Conservation (phyloP, 2,329 filamentous ascomycete genomes). For the Diaporthe eres region DNA sequence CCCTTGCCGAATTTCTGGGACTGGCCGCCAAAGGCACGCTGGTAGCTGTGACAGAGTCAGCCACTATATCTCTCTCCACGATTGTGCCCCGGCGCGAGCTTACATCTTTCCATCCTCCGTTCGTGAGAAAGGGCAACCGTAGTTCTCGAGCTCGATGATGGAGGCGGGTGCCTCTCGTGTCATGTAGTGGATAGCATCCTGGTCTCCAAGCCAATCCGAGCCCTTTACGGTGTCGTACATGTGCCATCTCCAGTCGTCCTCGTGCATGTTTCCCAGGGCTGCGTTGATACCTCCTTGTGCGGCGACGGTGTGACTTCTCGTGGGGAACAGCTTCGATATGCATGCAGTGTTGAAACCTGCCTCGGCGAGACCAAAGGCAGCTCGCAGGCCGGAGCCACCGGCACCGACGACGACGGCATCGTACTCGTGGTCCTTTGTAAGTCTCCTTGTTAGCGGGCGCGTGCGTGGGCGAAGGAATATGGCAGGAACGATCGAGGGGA, state of each 20-base stretch:
- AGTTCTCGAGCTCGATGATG: conserved; percentile 96
- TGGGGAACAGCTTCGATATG: conserved; percentile 90
- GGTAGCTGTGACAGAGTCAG: conserved; percentile 74
- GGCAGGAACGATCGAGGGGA: conserved; percentile 47
- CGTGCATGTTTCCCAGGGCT: conserved; percentile 94
- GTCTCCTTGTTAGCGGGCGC: conserved; percentile 43
- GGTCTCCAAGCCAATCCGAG: conserved; percentile 96
- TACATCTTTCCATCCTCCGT: conserved; percentile 96
- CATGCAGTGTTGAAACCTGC: conserved; percentile 92
- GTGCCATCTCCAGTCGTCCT: conserved; percentile 99
- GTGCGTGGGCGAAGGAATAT: not conserved
- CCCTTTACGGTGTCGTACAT: conserved; percentile 99
- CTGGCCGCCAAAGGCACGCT: conserved; percentile 98
- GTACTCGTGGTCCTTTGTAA: conserved; percentile 89
- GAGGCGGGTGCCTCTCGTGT: conserved; percentile 92
- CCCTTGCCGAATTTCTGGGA: conserved; percentile 96
- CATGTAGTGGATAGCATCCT: conserved; percentile 99
- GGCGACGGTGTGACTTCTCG: conserved; percentile 87
- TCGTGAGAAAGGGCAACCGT: conserved; percentile 96
- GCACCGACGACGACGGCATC: conserved; percentile 95
- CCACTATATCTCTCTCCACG: not conserved
- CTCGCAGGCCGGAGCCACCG: conserved; percentile 84
- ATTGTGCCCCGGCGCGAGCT: conserved; percentile 49
- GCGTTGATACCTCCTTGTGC: conserved; percentile 90
- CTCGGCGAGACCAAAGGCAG: conserved; percentile 88